Conservation (phyloP, 2,329 filamentous ascomycete genomes). For the Raffaelea arxii region DNA sequence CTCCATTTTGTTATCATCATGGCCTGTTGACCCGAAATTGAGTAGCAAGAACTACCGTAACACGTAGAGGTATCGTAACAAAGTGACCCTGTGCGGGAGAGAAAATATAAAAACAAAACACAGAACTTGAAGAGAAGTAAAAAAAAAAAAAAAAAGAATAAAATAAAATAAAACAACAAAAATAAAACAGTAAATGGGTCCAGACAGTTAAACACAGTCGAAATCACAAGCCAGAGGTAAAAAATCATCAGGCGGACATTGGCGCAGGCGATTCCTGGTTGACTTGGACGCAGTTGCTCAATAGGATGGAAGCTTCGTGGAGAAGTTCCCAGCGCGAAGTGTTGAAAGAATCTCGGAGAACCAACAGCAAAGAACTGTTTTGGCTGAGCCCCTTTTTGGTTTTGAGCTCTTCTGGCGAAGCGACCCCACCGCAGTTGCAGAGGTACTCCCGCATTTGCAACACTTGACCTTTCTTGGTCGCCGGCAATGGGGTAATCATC, state of each 20-base stretch:
- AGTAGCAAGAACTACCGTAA: no score
- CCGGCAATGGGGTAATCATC: slow-evolving; percentile 38
- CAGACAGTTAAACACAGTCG: background rate
- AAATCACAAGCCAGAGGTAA: background rate
- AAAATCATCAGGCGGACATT: background rate
- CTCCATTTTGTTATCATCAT: no score
- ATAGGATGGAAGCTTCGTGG: slow-evolving; percentile 71
- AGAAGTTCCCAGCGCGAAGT: slow-evolving; percentile 85
- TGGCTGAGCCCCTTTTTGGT: slow-evolving; percentile 66
- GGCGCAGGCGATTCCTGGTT: slow-evolving; percentile 18
- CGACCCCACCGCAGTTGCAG: slow-evolving; percentile 58
- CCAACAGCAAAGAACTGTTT: slow-evolving; percentile 70
- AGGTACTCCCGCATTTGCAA: slow-evolving; percentile 75
- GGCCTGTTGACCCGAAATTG: no score
- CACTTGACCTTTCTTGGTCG: slow-evolving; percentile 55
- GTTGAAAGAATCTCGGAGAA: slow-evolving; percentile 72
- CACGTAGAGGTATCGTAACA: no score
- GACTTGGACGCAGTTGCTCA: slow-evolving; percentile 69
- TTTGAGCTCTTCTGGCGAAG: slow-evolving; percentile 68
- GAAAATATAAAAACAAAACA: background rate
- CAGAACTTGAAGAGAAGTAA: background rate
- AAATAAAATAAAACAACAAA: background rate
- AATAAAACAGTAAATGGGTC: background rate
- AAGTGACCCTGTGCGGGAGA: no score
- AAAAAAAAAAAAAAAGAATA: background rate